These are phyloP conservation scores for Aciculosporium take DNA, from an alignment of 2,329 filamentous ascomycete species.

Conservation along the genomic window DNA sequence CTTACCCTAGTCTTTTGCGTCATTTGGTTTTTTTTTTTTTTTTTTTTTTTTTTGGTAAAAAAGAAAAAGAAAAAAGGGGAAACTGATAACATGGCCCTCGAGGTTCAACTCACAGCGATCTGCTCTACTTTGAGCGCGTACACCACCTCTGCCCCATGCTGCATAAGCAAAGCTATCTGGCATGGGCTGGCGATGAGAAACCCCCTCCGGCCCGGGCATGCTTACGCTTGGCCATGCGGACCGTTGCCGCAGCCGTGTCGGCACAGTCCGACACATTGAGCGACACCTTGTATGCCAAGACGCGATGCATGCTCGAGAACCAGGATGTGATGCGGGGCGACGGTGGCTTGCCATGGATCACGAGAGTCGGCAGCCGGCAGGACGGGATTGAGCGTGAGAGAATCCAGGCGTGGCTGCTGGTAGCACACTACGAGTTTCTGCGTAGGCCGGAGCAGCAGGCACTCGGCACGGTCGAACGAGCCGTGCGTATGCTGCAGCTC, in stretches of 20 bases:
- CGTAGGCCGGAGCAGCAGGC: slow-evolving; percentile 1
- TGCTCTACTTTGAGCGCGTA: neutral
- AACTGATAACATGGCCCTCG: no score
- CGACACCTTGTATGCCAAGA: neutral
- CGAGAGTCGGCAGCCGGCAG: neutral
- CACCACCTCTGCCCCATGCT: neutral
- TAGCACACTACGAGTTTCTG: neutral
- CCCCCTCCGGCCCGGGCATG: neutral
- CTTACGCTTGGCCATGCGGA: neutral
- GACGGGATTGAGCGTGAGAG: neutral
- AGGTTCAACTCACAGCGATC: no score
- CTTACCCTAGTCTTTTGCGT: no score
- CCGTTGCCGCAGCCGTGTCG: neutral
- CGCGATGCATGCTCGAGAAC: neutral
- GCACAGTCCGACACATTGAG: neutral
- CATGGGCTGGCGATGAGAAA: neutral
- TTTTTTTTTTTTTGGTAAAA: neutral
- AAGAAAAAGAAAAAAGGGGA: no score
- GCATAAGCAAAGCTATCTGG: neutral
- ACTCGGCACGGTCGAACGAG: neutral
- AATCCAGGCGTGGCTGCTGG: neutral
- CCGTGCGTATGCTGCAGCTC: neutral
- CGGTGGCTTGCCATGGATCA: neutral
- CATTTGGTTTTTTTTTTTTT: neutral
- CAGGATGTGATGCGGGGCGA: neutral